phyloP scores from a whole-genome alignment of 495 filamentous ascomycete genomes.

The Daldinia concentrica region DNA sequence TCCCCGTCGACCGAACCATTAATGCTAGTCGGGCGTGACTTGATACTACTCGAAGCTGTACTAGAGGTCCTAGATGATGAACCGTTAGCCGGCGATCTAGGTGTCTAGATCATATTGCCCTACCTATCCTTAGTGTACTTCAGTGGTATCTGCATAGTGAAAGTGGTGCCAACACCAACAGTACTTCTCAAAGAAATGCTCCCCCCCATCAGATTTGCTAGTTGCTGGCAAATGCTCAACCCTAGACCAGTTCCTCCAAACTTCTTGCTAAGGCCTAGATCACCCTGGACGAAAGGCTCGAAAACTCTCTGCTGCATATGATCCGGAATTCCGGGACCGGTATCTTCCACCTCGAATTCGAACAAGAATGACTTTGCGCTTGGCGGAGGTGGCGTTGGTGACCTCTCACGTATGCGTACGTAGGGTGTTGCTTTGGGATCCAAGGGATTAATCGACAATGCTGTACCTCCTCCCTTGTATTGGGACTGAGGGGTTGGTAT shows the following conservation, averaged over 20 bases:
- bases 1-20: constrained; percentile 78
- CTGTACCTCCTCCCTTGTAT: constrained; percentile 52
- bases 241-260: constrained; percentile 93
- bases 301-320: constrained; percentile 82
- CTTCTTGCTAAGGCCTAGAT: constrained; percentile 86
- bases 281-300: constrained; percentile 93
- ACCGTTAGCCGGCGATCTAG: constrained; percentile 44
- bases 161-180: constrained; percentile 78
- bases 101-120: constrained; percentile 17
- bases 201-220: constrained; percentile 85
- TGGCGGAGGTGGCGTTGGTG: constrained; percentile 67
- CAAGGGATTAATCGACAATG: constrained; percentile 65
- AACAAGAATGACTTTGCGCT: constrained; percentile 71
- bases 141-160: constrained; percentile 86
- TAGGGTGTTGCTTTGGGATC: constrained; percentile 63
- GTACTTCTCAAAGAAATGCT: constrained; percentile 76
- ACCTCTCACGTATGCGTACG: constrained; percentile 62
- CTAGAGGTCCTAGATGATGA: constrained; percentile 52
- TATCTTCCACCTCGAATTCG: constrained; percentile 90
- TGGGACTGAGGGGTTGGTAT: constrained; percentile 39
- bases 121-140: constrained; percentile 73
- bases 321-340: constrained; percentile 87
- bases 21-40: constrained; percentile 78
- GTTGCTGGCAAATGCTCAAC: constrained; percentile 85
- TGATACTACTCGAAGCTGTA: constrained; percentile 60